Conservation (phyloP, 352 stramenopile species). For the Phytopythium litorale region DNA sequence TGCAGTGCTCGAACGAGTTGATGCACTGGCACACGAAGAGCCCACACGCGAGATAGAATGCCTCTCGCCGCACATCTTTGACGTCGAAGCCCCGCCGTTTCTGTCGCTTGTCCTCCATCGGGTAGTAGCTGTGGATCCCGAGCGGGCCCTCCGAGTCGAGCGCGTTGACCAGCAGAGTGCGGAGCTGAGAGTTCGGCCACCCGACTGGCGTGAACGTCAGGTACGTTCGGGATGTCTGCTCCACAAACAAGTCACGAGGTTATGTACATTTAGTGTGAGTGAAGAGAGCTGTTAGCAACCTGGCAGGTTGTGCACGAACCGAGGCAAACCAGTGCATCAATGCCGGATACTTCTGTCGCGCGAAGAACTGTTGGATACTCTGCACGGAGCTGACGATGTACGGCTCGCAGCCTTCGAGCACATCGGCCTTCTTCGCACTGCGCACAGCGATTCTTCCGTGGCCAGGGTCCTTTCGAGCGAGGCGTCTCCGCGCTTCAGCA, state of each 20-base stretch:
- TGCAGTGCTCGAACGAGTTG: slow-evolving; percentile 59
- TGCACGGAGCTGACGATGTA: slow-evolving; percentile 59
- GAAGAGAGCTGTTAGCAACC: not conserved
- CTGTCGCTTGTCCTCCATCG: slow-evolving; percentile 27
- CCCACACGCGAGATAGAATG: slow-evolving; percentile 75
- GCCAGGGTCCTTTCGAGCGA: slow-evolving; percentile 2
- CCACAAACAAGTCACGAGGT: not conserved
- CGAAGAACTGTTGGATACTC: slow-evolving; percentile 76
- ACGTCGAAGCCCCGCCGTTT: slow-evolving; percentile 26
- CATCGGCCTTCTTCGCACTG: slow-evolving; percentile 19
- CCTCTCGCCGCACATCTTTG: slow-evolving; percentile 56
- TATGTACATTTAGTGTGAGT: not conserved
- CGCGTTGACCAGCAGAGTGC: slow-evolving; percentile 69
- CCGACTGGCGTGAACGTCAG: slow-evolving; percentile 58
- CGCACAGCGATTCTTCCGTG: slow-evolving; percentile 7
- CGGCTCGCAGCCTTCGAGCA: slow-evolving; percentile 32
- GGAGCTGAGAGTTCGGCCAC: slow-evolving; percentile 55
- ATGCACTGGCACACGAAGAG: slow-evolving; percentile 63
- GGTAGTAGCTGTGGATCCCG: slow-evolving; percentile 81
- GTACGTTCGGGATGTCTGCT: slow-evolving; percentile 74
- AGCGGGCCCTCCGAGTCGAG: slow-evolving; percentile 76
- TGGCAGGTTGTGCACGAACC: slow-evolving; percentile 22
- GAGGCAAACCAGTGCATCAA: slow-evolving; percentile 81
- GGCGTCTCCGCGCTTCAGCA: slow-evolving; percentile 39
- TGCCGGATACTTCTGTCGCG: slow-evolving; percentile 76